phyloP scores from a whole-genome alignment of 2,329 filamentous ascomycete genomes.

The Rhynchosporium agropyri region DNA sequence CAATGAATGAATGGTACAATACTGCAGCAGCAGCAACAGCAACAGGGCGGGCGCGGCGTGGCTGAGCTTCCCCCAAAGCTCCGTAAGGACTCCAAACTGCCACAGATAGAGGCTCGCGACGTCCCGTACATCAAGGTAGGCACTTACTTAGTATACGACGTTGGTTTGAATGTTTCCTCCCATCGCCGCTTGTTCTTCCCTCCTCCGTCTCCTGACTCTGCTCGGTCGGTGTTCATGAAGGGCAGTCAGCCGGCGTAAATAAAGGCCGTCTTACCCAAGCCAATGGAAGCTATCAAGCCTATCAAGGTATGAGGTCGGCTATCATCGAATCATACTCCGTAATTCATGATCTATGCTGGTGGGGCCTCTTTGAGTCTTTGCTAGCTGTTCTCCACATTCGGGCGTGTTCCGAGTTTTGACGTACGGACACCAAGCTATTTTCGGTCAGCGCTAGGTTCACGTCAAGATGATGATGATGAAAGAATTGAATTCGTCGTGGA shows the following conservation, averaged over 20 bases:
- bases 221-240: slow-evolving; percentile 1
- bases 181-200: neutral
- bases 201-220: neutral
- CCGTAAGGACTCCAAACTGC: neutral
- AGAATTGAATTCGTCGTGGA: too few species aligned
- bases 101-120: neutral
- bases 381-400: neutral
- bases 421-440: neutral
- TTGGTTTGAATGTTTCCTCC: neutral
- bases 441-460: neutral
- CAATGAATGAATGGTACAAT: too few species aligned
- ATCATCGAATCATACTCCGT: slow-evolving; percentile 11
- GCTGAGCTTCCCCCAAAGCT: too few species aligned
- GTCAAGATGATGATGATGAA: neutral
- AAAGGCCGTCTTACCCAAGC: slow-evolving; percentile 13
- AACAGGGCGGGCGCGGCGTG: too few species aligned
- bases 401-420: neutral
- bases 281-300: neutral
- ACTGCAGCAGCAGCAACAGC: too few species aligned
- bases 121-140: too few species aligned
- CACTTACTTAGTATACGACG: too few species aligned
- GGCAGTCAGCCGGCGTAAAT: slow-evolving; percentile 4
- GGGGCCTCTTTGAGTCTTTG: too few species aligned
- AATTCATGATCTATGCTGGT: slow-evolving; percentile 3
- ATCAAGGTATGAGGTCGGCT: slow-evolving; percentile 2